Conservation (phyloP, 257 asterid species). For the Pogostemon cablin region DNA sequence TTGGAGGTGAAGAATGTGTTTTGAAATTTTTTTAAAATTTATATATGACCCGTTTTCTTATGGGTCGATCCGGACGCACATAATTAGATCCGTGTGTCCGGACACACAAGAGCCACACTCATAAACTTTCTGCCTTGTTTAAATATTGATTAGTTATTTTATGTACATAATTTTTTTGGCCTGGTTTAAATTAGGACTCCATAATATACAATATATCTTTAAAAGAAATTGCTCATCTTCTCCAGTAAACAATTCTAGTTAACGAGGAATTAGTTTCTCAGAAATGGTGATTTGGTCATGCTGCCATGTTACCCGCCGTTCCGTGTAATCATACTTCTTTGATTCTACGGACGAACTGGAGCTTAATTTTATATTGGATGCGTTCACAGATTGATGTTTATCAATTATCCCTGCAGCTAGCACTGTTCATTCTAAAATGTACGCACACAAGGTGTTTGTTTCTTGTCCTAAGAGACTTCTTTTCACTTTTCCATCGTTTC, state of each 20-base stretch:
- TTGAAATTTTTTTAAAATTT: too few relatives aligned
- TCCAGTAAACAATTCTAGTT: neutral
- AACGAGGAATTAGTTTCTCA: conserved; percentile 1
- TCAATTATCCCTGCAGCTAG: neutral
- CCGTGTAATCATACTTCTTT: neutral
- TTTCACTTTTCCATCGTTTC: conserved; percentile 15
- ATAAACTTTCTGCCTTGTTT: too few relatives aligned
- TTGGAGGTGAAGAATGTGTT: too few relatives aligned
- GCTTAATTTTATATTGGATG: neutral
- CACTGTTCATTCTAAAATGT: neutral
- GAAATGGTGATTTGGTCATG: neutral
- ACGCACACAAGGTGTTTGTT: conserved; percentile 43
- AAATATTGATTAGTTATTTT: too few relatives aligned
- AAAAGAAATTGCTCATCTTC: neutral
- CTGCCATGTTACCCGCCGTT: neutral
- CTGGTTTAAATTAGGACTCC: too few relatives aligned
- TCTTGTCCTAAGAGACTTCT: conserved; percentile 24
- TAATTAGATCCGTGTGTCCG: too few relatives aligned
- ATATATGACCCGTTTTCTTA: too few relatives aligned
- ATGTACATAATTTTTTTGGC: too few relatives aligned
- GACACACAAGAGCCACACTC: too few relatives aligned
- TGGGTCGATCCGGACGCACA: too few relatives aligned
- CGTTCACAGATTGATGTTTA: neutral
- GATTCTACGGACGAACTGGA: neutral
- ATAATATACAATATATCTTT: too few relatives aligned